Base-by-base conservation (phyloP, 768 basidiomycete genomes). In the Mycena sanguinolenta region DNA sequence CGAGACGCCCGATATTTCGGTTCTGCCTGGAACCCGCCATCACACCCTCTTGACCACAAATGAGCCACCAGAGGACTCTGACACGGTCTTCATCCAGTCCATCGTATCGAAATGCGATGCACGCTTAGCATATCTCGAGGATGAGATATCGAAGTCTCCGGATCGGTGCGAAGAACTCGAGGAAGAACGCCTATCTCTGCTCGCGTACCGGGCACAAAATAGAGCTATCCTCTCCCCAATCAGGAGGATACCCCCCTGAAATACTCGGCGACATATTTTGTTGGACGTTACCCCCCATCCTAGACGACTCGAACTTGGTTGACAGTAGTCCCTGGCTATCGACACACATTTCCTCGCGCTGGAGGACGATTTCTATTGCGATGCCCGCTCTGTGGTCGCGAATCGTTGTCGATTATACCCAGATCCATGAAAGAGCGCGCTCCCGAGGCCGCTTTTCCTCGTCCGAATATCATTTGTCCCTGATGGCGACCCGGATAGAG, bases 181-280 rank as follows among this genome's bases (percentile, higher is more conserved):
- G 19, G 30, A 55, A 34, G 54, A 38, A 30, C 38, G 36, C 3
- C 4, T 14, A 16, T 19, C 28, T 53, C 13, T 65, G 28, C 32
- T 14, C 14, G 30, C 17, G 30, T 23, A 32, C 34, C 39, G 50
- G 17, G 10, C 21, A 3, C 28, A 21, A 7, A 36, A 36, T 52
- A 14, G 9, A 7, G 58, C 65, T 14, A 52, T 59, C 1, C 49
- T 66, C 2, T 65, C 64, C 13, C 58, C 65, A 4, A 34, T 66
- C 23, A 49, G 65, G 36, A n/a, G 67, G 23, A 68, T 68, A 42
- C 67, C n/a, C 67, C 3, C 25, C 67, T 16, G 67, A 68, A 34
- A 12, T 68, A 17, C 32, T 68, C 14, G 23, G 49, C 53, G 67
- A 68, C 30, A 62, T 68, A 55, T 68, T 68, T 39, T 63, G 12